phyloP scores from a whole-genome alignment of 352 stramenopile species.

The Albugo candida region DNA sequence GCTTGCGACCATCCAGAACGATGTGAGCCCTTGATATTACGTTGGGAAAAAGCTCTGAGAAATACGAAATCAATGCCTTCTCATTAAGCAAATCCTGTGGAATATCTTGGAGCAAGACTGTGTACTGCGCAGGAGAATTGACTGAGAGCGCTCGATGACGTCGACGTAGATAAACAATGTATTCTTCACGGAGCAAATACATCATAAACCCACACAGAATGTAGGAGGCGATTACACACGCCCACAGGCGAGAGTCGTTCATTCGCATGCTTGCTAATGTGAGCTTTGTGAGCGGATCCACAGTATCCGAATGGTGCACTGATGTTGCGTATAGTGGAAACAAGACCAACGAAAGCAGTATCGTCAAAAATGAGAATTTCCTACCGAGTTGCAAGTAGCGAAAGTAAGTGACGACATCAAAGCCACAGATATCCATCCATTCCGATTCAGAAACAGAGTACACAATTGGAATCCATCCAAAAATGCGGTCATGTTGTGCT shows the following conservation, averaged over 20 bases:
- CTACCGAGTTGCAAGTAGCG: slow-evolving; percentile 44
- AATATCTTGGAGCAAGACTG: slow-evolving; percentile 49
- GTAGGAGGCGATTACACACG: slow-evolving; percentile 26
- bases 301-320: slow-evolving; percentile 3
- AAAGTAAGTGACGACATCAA: slow-evolving; percentile 58
- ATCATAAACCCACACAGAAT: slow-evolving; percentile 34
- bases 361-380: slow-evolving; percentile 36
- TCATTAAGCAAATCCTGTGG: slow-evolving; percentile 32
- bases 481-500: slow-evolving; percentile 7
- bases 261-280: slow-evolving; percentile 40
- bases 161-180: slow-evolving; percentile 29
- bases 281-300: slow-evolving; percentile 5
- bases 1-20: slow-evolving; percentile 33
- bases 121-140: slow-evolving; percentile 44
- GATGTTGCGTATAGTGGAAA: slow-evolving; percentile 51
- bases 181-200: slow-evolving; percentile 35
- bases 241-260: slow-evolving; percentile 36
- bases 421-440: slow-evolving; percentile 40
- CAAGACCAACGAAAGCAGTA: slow-evolving; percentile 30
- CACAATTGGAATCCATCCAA: slow-evolving; percentile 27
- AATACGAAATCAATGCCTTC: slow-evolving; percentile 44
- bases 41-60: slow-evolving; percentile 46
- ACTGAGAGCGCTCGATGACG: slow-evolving; percentile 37
- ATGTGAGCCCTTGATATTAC: slow-evolving; percentile 43
- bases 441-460: slow-evolving; percentile 37